A percentile compares a stretch with the other conserved stretches of the same genome.
Evolutionary conservation across 257 asterid species (phyloP).

Genomic region (Solanum chaucha): DNA sequence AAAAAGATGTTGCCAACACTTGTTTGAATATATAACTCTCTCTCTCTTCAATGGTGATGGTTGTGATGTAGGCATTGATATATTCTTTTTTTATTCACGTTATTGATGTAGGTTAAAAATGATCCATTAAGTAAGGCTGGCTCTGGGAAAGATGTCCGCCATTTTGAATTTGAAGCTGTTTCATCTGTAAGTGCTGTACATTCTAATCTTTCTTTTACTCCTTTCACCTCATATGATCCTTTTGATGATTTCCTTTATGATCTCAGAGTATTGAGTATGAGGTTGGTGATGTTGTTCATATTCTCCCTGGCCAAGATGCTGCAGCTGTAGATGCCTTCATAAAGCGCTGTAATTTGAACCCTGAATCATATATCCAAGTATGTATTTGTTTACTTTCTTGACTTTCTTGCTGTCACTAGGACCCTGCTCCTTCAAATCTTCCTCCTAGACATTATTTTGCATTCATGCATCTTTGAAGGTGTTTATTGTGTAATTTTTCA

Average conservation of each 20-base stretch:
- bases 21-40: neutral
- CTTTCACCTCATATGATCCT: neutral
- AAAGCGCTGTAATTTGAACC: slow-evolving; percentile 68
- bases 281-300: slow-evolving; percentile 84
- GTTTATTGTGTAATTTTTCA: neutral
- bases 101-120: slow-evolving; percentile 42
- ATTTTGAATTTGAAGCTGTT: slow-evolving; percentile 84
- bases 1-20: neutral
- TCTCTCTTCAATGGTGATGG: neutral
- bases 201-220: neutral
- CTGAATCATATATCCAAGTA: slow-evolving; percentile 74
- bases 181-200: slow-evolving; percentile 63
- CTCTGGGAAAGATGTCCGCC: slow-evolving; percentile 72
- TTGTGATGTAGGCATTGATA: neutral
- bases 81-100: slow-evolving; percentile 1
- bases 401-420: neutral
- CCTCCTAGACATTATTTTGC: neutral
- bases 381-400: slow-evolving; percentile 20
- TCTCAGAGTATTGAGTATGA: slow-evolving; percentile 67
- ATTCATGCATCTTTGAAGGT: neutral
- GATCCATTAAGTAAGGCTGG: slow-evolving; percentile 38
- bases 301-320: slow-evolving; percentile 84
- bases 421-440: neutral
- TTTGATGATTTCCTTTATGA: neutral
- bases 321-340: slow-evolving; percentile 74